These are phyloP conservation scores for Balakata baccata DNA, from an alignment of 345 rosid genomes.

Conservation along the genomic window DNA sequence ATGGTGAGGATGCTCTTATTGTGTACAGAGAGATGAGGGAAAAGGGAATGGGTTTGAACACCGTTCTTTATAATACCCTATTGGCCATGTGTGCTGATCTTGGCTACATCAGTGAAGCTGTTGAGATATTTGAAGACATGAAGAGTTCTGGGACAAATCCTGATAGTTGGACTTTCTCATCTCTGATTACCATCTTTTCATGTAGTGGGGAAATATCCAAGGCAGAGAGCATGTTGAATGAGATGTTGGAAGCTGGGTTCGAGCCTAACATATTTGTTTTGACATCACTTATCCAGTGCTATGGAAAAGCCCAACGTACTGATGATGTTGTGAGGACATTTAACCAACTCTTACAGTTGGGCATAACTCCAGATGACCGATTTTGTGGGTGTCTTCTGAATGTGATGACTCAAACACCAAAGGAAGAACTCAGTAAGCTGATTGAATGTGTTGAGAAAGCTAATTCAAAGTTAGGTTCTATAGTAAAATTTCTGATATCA, in stretches of 20 bases:
- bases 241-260: conserved; percentile 76
- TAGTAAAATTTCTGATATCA: conserved; percentile 60
- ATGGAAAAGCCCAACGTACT: conserved; percentile 69
- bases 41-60: conserved; percentile 53
- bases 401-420: conserved; percentile 79
- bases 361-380: conserved; percentile 73
- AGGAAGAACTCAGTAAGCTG: conserved; percentile 60
- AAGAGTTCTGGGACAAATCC: conserved; percentile 56
- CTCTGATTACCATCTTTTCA: conserved; percentile 71
- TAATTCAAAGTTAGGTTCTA: conserved; percentile 66
- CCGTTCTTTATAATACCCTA: conserved; percentile 70
- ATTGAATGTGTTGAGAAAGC: conserved; percentile 66
- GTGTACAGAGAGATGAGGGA: conserved; percentile 81
- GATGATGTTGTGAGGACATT: conserved; percentile 75
- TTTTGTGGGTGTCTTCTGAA: conserved; percentile 74
- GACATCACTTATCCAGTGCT: conserved; percentile 92
- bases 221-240: conserved; percentile 68
- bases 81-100: conserved; percentile 89
- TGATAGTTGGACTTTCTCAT: conserved; percentile 93
- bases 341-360: conserved; percentile 43
- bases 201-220: conserved; percentile 71
- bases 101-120: conserved; percentile 64
- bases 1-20: conserved; percentile 66
- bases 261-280: conserved; percentile 78
- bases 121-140: conserved; percentile 66